A percentile compares a stretch with the other conserved stretches of the same genome.
phyloP scores from a whole-genome alignment of 805 yeast species.

The Nakazawaea populi region DNA sequence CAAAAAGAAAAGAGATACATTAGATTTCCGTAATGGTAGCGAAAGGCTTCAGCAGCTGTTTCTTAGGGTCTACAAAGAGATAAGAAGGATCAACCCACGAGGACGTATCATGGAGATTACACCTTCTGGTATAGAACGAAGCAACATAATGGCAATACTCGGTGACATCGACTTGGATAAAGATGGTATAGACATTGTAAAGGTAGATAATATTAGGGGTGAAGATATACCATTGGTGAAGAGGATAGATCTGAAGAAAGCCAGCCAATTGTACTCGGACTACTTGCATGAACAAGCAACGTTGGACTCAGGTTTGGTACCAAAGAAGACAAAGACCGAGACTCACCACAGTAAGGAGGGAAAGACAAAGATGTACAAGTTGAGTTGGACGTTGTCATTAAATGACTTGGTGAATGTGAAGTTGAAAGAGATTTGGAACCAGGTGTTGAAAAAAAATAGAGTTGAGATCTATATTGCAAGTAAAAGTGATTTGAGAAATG shows the following conservation, averaged over 20 bases:
- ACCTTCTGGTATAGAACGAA: background rate
- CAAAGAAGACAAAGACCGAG: background rate
- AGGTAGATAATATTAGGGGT: background rate
- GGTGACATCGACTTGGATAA: background rate
- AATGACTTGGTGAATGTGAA: constrained; percentile 9
- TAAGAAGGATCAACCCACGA: background rate
- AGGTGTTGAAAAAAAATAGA: background rate
- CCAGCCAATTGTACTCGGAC: constrained; percentile 5
- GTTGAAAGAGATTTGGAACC: constrained; percentile 5
- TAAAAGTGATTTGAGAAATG: background rate
- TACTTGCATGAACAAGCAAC: constrained; percentile 7
- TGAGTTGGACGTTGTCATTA: constrained; percentile 8
- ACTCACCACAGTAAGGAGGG: background rate
- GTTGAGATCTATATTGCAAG: constrained; percentile 4
- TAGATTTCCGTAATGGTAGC: background rate
- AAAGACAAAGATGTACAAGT: constrained; percentile 1
- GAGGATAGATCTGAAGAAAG: constrained; percentile 2
- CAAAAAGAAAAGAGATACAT: background rate
- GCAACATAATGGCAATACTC: background rate
- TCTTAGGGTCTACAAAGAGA: background rate
- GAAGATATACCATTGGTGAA: constrained; percentile 1
- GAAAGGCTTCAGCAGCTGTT: constrained; percentile 4
- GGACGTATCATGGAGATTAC: constrained; percentile 1
- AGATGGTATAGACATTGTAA: constrained; percentile 7
- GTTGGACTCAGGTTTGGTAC: background rate